A percentile compares a stretch with the other conserved stretches of the same genome.
Conservation (phyloP, 495 filamentous ascomycete species). For the Aspergillus nanangensis region DNA sequence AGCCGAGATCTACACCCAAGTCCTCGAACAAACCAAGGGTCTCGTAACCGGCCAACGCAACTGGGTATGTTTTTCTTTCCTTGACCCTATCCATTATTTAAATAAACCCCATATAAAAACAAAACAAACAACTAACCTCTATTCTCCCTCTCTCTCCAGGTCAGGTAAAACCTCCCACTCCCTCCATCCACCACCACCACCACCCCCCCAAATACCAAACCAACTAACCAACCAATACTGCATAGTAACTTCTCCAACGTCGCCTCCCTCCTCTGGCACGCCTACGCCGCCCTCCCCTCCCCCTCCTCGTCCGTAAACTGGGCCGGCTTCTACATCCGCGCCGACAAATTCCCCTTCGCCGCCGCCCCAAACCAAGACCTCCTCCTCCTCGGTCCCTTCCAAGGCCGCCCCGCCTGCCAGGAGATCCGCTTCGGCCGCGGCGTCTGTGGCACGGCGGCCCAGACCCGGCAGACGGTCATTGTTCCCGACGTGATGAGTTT, state of each 20-base stretch:
- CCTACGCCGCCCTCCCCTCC: slow-evolving; percentile 69
- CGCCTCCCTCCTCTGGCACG: slow-evolving; percentile 83
- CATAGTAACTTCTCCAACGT: slow-evolving; percentile 79
- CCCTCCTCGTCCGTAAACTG: slow-evolving; percentile 77
- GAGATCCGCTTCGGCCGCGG: slow-evolving; percentile 74
- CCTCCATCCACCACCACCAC: slow-evolving; percentile 1
- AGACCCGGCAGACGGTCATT: slow-evolving; percentile 57
- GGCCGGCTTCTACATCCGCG: slow-evolving; percentile 86
- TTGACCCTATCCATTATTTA: background rate
- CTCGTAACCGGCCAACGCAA: slow-evolving; percentile 78
- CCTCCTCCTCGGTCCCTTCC: slow-evolving; percentile 82
- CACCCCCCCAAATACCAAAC: background rate
- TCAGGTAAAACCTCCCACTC: slow-evolving; percentile 43
- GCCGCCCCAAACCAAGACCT: slow-evolving; percentile 19
- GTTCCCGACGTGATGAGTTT: slow-evolving; percentile 73
- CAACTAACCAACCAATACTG: slow-evolving; percentile 4
- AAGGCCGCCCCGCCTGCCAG: slow-evolving; percentile 86
- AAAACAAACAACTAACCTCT: slow-evolving; percentile 5
- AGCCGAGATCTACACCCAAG: slow-evolving; percentile 69
- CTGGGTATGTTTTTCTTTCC: slow-evolving; percentile 57
- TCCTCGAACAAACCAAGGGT: slow-evolving; percentile 64
- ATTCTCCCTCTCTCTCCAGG: no score
- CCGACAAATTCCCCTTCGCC: slow-evolving; percentile 46
- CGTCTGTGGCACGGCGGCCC: slow-evolving; percentile 78
- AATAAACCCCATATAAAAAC: slow-evolving; percentile 2